These are phyloP conservation scores for Saccharomyces hybrid DNA, from an alignment of 1,139 yeast species.

Conservation along the genomic window DNA sequence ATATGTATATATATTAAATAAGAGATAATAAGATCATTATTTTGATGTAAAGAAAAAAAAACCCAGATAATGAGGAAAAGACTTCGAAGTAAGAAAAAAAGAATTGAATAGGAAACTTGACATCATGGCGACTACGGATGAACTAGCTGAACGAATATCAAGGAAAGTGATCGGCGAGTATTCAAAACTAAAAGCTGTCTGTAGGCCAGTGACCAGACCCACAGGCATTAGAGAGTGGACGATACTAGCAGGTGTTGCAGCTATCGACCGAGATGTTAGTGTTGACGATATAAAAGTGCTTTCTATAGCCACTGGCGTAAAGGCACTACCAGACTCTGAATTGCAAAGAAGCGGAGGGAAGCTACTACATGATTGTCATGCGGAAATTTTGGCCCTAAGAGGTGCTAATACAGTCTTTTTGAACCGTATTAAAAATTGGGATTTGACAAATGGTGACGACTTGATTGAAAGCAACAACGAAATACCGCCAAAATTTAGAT, in stretches of 20 bases:
- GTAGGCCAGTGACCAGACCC: conserved; percentile 53
- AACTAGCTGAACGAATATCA: conserved; percentile 30
- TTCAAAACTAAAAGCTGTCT: conserved; percentile 34
- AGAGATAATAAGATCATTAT: not conserved
- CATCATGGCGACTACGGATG: not conserved
- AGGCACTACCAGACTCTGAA: conserved; percentile 53
- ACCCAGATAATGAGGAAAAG: not conserved
- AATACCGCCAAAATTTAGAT: conserved; percentile 16
- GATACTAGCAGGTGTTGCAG: conserved; percentile 68
- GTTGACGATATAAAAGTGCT: conserved; percentile 34
- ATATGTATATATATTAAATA: not conserved
- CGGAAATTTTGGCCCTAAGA: conserved; percentile 70
- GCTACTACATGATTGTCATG: conserved; percentile 80
- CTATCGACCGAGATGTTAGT: conserved; percentile 26
- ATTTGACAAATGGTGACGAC: conserved; percentile 22
- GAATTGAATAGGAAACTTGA: not conserved
- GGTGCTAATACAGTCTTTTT: conserved; percentile 45
- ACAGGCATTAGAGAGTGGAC: conserved; percentile 79
- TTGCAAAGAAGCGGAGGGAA: conserved; percentile 44
- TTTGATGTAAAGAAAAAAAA: not conserved
- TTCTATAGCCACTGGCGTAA: conserved; percentile 74
- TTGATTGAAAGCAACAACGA: conserved; percentile 29
- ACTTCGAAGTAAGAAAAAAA: no score
- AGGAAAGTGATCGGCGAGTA: conserved; percentile 31
- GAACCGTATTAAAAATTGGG: conserved; percentile 21